phyloP scores from a whole-genome alignment of 805 yeast species.

The Candida succiphila region DNA sequence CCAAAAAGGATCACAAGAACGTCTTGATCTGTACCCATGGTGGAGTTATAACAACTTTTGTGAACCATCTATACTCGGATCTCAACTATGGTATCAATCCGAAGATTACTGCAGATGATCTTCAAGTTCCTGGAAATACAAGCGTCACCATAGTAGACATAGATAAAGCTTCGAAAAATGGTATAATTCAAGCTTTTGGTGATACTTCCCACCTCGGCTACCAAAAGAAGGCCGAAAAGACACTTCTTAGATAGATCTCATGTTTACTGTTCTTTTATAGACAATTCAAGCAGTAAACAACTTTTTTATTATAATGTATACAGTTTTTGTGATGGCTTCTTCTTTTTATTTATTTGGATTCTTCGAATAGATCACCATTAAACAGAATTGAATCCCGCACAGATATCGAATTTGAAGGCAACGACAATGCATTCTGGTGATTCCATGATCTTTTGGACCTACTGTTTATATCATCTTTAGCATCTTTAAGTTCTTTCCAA shows the following conservation, averaged over 20 bases:
- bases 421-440: too few species aligned
- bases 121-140: slow-evolving; percentile 64
- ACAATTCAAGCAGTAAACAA: too few species aligned
- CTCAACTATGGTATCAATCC: slow-evolving; percentile 27
- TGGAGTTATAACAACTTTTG: slow-evolving; percentile 60
- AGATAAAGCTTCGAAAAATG: slow-evolving; percentile 27
- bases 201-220: slow-evolving; percentile 61
- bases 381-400: too few species aligned
- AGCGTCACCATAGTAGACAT: slow-evolving; percentile 62
- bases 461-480: too few species aligned
- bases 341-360: too few species aligned
- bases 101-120: slow-evolving; percentile 27
- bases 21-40: slow-evolving; percentile 69
- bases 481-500: too few species aligned
- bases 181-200: slow-evolving; percentile 46
- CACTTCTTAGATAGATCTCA: slow-evolving; percentile 26
- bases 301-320: too few species aligned
- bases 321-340: too few species aligned
- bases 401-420: too few species aligned
- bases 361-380: too few species aligned
- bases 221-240: slow-evolving; percentile 39
- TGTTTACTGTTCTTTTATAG: too few species aligned
- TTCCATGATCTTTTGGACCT: too few species aligned
- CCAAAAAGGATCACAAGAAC: slow-evolving; percentile 29
- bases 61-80: slow-evolving; percentile 37